Evolutionary conservation across 2,329 filamentous ascomycete species (phyloP), one percentile per base, ranked within the genome.

Genomic region (Coniochaeta hoffmannii): DNA sequence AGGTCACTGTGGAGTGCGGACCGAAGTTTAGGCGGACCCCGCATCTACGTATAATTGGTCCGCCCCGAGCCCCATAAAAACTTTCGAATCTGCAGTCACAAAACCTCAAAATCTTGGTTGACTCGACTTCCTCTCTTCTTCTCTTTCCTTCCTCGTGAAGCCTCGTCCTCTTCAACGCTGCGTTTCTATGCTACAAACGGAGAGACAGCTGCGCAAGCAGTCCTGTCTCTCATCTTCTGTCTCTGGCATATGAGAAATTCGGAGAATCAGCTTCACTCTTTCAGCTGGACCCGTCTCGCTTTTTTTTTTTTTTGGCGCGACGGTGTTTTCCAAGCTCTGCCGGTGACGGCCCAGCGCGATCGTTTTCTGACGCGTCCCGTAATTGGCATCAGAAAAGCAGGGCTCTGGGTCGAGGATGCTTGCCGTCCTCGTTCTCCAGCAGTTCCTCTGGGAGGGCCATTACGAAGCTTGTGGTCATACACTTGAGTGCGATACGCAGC

Each of bases 101-200:
- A 50, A 50, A 34, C 49, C 24, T 31, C 49, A n/a, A 22, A 50
- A 50, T 14, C 49, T 50, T 34, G 17, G 2, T 10, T 15, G 30
- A 31, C 49, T 34, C 22, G 12, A 28, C 19, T 28, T 46, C 12
- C 19, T 46, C 36, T 28, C n/a, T 22, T 46, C 41, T 28, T 46
- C n/a, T n/a, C 22, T 19, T 46, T 46, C 12, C 41, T 28, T 57
- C 58, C 44, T 58, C 57, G 62, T 64, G 62, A 60, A 63, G 85
- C 82, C 82, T 81, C 86, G 82, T 85, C 87, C 86, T 85, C 81
- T 80, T 83, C 86, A 90, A 88, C 80, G 88, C 88, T 87, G 87
- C 87, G 87, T 90, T 90, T 90, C 88, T 90, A 90, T 90, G 88
- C 87, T 85, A 85, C 86, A 87, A 80, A 82, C 80, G 76, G 78